Evolutionary conservation across 176 grass and related monocot genomes (phyloP).

Genomic region (Phyllostachys edulis): DNA sequence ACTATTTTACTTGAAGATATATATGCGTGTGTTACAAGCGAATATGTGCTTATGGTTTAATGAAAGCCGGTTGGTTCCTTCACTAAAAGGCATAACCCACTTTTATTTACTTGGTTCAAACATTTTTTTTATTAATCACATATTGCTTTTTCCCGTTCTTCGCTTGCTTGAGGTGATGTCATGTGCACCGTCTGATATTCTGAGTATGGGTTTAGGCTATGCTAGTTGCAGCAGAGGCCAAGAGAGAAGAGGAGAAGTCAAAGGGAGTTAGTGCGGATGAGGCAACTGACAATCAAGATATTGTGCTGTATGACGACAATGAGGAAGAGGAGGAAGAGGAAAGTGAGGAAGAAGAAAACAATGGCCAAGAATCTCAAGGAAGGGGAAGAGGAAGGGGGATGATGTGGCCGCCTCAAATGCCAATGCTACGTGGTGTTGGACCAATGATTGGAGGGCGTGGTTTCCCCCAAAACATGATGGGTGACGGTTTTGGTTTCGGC

Average conservation of each 20-base stretch:
- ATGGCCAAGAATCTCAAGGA: conserved; percentile 60
- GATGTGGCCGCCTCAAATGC: conserved; percentile 93
- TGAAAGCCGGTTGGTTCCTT: not conserved
- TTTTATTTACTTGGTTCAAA: not conserved
- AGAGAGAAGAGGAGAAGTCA: conserved; percentile 86
- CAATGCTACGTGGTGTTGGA: conserved; percentile 46
- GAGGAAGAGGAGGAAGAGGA: conserved; percentile 99
- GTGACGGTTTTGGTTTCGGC: conserved; percentile 63
- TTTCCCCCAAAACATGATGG: conserved; percentile 89
- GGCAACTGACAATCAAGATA: conserved; percentile 81
- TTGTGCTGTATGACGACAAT: conserved; percentile 89
- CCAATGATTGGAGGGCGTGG: conserved; percentile 67
- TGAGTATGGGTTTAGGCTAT: conserved; percentile 58
- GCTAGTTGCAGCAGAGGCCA: conserved; percentile 75
- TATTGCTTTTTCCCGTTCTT: not conserved
- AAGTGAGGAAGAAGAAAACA: conserved; percentile 81
- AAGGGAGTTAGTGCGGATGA: conserved; percentile 71
- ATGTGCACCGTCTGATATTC: conserved; percentile 22
- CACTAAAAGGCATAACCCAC: not conserved
- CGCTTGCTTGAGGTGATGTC: not conserved
- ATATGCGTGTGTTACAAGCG: not conserved
- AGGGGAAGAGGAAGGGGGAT: conserved; percentile 68
- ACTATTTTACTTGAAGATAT: not conserved
- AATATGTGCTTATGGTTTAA: not conserved
- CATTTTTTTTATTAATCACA: not conserved